Evolutionary conservation across 2,329 filamentous ascomycete genomes (phyloP), one percentile per base, ranked within the genome.

Genomic region (Diplodia intermedia): DNA sequence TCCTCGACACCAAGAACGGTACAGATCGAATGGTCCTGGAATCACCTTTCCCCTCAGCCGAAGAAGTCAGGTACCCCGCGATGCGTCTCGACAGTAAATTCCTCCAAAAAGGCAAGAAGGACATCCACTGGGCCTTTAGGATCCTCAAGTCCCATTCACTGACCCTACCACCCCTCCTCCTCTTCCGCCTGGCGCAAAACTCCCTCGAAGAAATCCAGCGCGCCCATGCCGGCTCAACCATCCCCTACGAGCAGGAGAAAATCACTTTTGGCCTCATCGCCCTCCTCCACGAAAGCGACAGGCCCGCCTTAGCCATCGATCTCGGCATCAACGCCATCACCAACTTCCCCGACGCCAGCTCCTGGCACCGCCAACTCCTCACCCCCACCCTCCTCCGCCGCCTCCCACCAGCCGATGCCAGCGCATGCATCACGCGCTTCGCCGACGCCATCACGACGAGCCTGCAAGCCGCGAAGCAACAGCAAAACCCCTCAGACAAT

Each of bases 291-390:
- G 70, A 74, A 38, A 73, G 76, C 52, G 78, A 81, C 61, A 69
- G 72, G 15, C 78, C 78, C 12, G 57, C 68, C 1, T 65, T 80
- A 18, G 77, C 75, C 12, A 71, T 69, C 7, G 67, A 75, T 11
- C 67, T 79, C 4, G 72, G 73, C 18, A 67, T 80, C 36, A 68
- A 68, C 8, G 75, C 72, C 1, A 73, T 80, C 29, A 52, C 79
- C 1, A 69, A 76, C 15, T 72, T 71, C n/a, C 77, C 79, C 6
- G 73, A 77, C 18, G 74, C 79, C 43, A 82, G 79, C 71, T 80
- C 81, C 0, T 82, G 81, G 81, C 80, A 82, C 71, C 75, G 81
- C 4, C 67, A 71, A 43, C 66, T 82, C 2, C 70, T 82, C 2
- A 74, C 74, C 4, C 40, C 60, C 9, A 70, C 70, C 1, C 75